Evolutionary conservation across 2,329 filamentous ascomycete genomes (phyloP), one percentile per base, ranked within the genome.

Genomic region (Hortaea werneckii): DNA sequence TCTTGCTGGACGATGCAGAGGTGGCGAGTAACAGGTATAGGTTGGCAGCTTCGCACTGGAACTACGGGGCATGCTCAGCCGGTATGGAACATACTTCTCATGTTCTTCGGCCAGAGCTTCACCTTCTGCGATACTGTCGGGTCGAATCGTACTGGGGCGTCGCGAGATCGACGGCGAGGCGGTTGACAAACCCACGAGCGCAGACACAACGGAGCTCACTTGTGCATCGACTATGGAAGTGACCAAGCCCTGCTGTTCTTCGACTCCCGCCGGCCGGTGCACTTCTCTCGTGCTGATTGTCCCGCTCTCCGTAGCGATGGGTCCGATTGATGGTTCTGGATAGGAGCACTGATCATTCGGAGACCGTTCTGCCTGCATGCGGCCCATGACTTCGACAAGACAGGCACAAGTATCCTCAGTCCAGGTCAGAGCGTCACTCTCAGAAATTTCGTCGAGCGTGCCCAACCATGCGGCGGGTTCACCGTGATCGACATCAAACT

Each of bases 61-160:
- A 29, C 32, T 4, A 20, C 10, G n/a, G 28, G 13, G 11, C 26
- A 32, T n/a, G 8, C 29, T 12, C 8, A 11, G 45, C 8, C 38
- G 27, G 42, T 48, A 44, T 6, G 32, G 13, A 12, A 44, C 35
- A 34, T 44, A 44, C 39, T 44, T 44, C 27, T 48, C 46, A 8
- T 6, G 3, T 26, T 48, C 46, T 29, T 44, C 27, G 9, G 46
- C 46, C 12, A 44, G 5, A 7, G 30, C 37, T 13, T 48, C 42
- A 32, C 46, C 42, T 26, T 27, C 26, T 11, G 46, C 46, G 9
- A 48, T 44, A n/a, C 46, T 48, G 26, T 39, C 37, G 7, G 37
- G 37, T 13, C 37, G 10, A 8, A 10, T 13, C 5, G 9, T 35
- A 35, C 20, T 20, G 20, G 20, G 2, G 2, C 32, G 32, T 35